Evolutionary conservation across 306 rosid species (phyloP).

Genomic region (Malus domestica): DNA sequence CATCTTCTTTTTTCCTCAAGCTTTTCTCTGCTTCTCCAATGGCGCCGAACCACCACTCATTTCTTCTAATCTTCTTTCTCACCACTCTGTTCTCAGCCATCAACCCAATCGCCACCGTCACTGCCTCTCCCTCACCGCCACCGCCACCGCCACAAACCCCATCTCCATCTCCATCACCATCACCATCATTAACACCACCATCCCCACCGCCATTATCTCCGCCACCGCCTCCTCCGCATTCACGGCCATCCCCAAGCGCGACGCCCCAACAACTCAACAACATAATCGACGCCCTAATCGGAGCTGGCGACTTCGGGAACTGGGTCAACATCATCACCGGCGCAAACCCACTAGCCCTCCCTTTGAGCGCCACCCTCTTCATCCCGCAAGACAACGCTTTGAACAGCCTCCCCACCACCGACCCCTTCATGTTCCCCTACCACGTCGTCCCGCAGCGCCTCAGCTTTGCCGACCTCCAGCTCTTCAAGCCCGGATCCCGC

Average conservation of each 20-base stretch:
- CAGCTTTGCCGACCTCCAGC: constrained; percentile 53
- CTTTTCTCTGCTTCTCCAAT: neutral
- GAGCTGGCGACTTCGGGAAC: constrained; percentile 43
- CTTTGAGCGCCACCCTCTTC: constrained; percentile 57
- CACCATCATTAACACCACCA: neutral
- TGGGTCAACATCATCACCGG: constrained; percentile 42
- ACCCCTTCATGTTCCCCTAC: constrained; percentile 52
- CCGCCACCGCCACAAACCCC: neutral
- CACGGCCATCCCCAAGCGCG: neutral
- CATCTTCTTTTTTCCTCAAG: neutral
- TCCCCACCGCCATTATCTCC: neutral
- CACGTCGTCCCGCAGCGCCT: constrained; percentile 74
- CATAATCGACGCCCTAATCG: constrained; percentile 61
- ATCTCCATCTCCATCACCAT: neutral
- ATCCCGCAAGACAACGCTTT: constrained; percentile 33
- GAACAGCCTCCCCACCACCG: neutral
- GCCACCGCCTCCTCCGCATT: neutral
- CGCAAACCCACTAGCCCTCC: constrained; percentile 12
- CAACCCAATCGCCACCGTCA: neutral
- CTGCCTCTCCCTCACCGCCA: neutral
- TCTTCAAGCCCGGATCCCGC: constrained; percentile 34
- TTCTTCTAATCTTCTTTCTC: constrained; percentile 1
- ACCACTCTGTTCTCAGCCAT: neutral
- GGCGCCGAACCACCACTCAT: neutral
- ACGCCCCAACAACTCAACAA: constrained; percentile 37